phyloP scores from a whole-genome alignment of 179 eudicot genomes.

The Nepenthes alata region DNA sequence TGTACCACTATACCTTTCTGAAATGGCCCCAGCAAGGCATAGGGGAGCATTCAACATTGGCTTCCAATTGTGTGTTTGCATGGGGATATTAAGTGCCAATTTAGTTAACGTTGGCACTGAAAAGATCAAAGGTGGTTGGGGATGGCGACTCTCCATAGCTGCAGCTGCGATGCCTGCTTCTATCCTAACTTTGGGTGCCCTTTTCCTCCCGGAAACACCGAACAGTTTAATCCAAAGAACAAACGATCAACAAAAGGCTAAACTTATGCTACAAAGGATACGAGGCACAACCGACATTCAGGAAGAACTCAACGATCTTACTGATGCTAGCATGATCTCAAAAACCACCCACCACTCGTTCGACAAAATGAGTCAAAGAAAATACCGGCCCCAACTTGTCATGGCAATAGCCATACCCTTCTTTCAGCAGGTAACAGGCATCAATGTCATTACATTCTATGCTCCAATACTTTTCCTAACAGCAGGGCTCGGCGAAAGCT shows the following conservation, averaged over 20 bases:
- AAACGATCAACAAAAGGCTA: slow-evolving; percentile 9
- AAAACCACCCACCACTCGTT: slow-evolving; percentile 4
- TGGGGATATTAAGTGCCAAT: slow-evolving; percentile 21
- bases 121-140: slow-evolving; percentile 29
- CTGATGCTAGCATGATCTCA: slow-evolving; percentile 9
- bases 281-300: slow-evolving; percentile 20
- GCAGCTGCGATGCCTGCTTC: slow-evolving; percentile 16
- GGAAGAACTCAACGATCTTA: slow-evolving; percentile 17
- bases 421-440: slow-evolving; percentile 25
- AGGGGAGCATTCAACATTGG: slow-evolving; percentile 33
- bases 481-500: slow-evolving; percentile 27
- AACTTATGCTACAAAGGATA: slow-evolving; percentile 12
- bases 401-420: slow-evolving; percentile 23
- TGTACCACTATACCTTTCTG: slow-evolving; percentile 26
- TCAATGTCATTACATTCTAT: slow-evolving; percentile 23
- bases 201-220: slow-evolving; percentile 28
- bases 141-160: slow-evolving; percentile 25
- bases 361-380: neutral
- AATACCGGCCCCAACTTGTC: slow-evolving; percentile 24
- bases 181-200: slow-evolving; percentile 16
- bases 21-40: slow-evolving; percentile 26
- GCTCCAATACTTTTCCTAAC: slow-evolving; percentile 28
- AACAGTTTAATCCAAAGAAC: slow-evolving; percentile 19
- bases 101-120: slow-evolving; percentile 25
- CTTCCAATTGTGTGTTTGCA: slow-evolving; percentile 18